Base-by-base conservation (phyloP, 2,329 filamentous ascomycete species). In the Beauveria asiatica region DNA sequence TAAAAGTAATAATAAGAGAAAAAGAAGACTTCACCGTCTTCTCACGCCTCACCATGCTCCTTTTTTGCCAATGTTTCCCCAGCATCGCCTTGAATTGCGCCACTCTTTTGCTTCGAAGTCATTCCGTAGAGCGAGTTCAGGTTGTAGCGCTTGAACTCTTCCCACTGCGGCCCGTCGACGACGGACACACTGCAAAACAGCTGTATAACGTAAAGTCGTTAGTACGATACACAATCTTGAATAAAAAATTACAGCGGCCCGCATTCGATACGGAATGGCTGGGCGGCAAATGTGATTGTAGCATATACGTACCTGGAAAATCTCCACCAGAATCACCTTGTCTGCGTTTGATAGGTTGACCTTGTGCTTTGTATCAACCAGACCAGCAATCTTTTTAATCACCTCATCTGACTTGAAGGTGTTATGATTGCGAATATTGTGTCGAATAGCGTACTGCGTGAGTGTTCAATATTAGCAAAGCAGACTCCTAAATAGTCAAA, bases 271-370 rank as follows among this genome's bases (percentile, higher is more conserved):
- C 21, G 4, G 3, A n/a, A 21, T 9, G 3, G 37, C 25, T n/a
- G 9, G n/a, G 25, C 3, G n/a, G 8, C 21, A 9, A 46, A 3
- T 13, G 5, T 27, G 9, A 30, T 10, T 6, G 30, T 17, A 23
- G 23, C 37, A 19, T 17, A 19, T 13, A 46, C 72, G 64, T 80
- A 90, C 89, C 82, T 91, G 85, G 72, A 88, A 93, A 60, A 94
- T 81, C 67, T 94, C 89, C 60, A 94, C 84, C 63, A 93, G 74
- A 65, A 94, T 87, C 37, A 92, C 83, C 69, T 90, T 84, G 74
- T 93, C 89, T 39, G 89, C 89, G n/a, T 80, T 81, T 52, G 80
- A 83, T n/a, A 95, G 80, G 67, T 92, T 85, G 61, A 94, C 90
- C 67, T 86, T 88, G 73, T 94, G 90, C 44, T 80, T 79, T 10